Conservation (phyloP, 306 rosid genomes). For the Astragalus glycyphyllos region DNA sequence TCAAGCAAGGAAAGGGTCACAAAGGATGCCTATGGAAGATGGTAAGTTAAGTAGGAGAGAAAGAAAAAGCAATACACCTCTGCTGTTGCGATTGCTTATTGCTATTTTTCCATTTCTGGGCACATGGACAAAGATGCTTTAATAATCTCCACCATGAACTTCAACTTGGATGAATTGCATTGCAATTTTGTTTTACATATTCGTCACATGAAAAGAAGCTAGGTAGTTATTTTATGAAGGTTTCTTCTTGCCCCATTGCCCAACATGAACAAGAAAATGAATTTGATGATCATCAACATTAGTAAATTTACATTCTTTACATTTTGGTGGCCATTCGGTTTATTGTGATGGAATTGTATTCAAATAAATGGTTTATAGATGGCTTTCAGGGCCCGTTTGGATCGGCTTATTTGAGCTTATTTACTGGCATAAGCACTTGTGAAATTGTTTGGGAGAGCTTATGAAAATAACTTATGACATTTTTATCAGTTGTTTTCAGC, state of each 20-base stretch:
- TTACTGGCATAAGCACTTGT: no score
- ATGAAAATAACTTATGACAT: no score
- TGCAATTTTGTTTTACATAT: background rate
- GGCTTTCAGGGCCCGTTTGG: no score
- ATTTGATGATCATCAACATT: constrained; percentile 6
- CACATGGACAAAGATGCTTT: constrained; percentile 86
- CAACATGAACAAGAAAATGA: constrained; percentile 31
- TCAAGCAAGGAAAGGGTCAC: constrained; percentile 42
- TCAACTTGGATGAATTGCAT: constrained; percentile 33
- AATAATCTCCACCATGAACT: constrained; percentile 34
- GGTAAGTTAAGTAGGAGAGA: constrained; percentile 76
- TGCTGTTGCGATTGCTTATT: constrained; percentile 77
- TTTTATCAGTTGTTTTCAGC: no score
- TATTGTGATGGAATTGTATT: background rate
- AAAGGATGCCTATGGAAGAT: constrained; percentile 43
- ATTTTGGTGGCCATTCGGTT: constrained; percentile 3
- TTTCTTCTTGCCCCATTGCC: background rate
- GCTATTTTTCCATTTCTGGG: constrained; percentile 94
- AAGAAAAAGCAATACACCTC: constrained; percentile 71
- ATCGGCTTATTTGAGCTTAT: no score
- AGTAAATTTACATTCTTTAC: constrained; percentile 16
- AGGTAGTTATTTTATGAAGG: background rate
- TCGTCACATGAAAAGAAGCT: constrained; percentile 37
- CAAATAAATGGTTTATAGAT: constrained; percentile 17
- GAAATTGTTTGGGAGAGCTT: no score